phyloP scores from a whole-genome alignment of 441 rosid genomes.

The Corymbia calophylla region DNA sequence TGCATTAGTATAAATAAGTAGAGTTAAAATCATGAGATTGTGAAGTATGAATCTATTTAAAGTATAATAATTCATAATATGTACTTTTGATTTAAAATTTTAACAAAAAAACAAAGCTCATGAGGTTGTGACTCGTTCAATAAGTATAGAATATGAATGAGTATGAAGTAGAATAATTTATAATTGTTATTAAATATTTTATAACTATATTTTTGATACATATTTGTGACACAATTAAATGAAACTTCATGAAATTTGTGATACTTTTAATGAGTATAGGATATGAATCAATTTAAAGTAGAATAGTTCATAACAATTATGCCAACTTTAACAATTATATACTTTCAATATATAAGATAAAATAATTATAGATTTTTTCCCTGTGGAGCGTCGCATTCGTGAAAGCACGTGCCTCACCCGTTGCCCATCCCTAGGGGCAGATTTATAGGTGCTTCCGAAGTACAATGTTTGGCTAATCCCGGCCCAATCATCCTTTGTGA shows the following conservation, averaged over 20 bases:
- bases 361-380: not conserved
- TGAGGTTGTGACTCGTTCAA: not conserved
- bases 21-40: not conserved
- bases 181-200: not conserved
- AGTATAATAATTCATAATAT: not conserved
- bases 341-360: not conserved
- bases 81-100: not conserved
- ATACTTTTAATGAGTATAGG: not conserved
- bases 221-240: not conserved
- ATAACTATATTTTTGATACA: not conserved
- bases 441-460: not conserved
- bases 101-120: not conserved
- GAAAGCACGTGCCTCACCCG: not conserved
- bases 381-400: not conserved
- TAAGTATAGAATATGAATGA: not conserved
- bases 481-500: not conserved
- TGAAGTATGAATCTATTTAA: not conserved
- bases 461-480: not conserved
- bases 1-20: not conserved
- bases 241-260: not conserved
- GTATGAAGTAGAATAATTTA: not conserved
- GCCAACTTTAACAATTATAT: not conserved
- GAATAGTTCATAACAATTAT: not conserved
- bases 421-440: not conserved
- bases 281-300: not conserved